phyloP scores from a whole-genome alignment of 2,329 filamentous ascomycete genomes.

The Setomelanomma holmii region DNA sequence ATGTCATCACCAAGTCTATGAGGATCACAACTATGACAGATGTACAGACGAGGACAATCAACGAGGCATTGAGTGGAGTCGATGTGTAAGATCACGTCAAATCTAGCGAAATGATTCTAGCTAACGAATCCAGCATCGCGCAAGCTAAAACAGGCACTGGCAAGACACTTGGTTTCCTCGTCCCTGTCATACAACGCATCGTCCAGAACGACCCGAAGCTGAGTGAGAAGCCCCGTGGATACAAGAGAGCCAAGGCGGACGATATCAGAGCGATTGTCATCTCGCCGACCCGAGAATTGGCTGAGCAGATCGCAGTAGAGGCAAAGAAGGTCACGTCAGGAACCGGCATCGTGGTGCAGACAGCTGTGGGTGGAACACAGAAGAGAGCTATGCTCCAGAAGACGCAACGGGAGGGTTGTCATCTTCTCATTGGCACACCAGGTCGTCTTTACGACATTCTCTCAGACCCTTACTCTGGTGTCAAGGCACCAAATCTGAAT shows the following conservation, averaged over 20 bases:
- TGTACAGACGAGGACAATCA: slow-evolving; percentile 86
- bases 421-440: slow-evolving; percentile 89
- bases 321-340: slow-evolving; percentile 70
- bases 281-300: slow-evolving; percentile 68
- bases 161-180: slow-evolving; percentile 92
- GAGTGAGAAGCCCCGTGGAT: slow-evolving; percentile 52
- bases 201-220: slow-evolving; percentile 69
- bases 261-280: slow-evolving; percentile 68
- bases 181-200: slow-evolving; percentile 84
- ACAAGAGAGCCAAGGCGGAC: slow-evolving; percentile 52
- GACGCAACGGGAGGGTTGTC: slow-evolving; percentile 79
- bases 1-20: slow-evolving; percentile 75
- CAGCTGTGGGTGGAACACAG: slow-evolving; percentile 90
- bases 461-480: slow-evolving; percentile 66
- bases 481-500: slow-evolving; percentile 68
- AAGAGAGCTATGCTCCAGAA: slow-evolving; percentile 72
- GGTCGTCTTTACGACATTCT: slow-evolving; percentile 86
- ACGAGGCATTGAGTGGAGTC: slow-evolving; percentile 76
- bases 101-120: too few relatives aligned
- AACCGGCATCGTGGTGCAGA: slow-evolving; percentile 73
- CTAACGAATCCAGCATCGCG: slow-evolving; percentile 62
- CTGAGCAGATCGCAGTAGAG: slow-evolving; percentile 72
- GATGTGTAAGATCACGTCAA: slow-evolving; percentile 92
- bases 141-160: slow-evolving; percentile 97
- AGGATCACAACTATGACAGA: slow-evolving; percentile 86